Evolutionary conservation across 1,284 basidiomycete genomes (phyloP).

Genomic region (Peniophora sp.): DNA sequence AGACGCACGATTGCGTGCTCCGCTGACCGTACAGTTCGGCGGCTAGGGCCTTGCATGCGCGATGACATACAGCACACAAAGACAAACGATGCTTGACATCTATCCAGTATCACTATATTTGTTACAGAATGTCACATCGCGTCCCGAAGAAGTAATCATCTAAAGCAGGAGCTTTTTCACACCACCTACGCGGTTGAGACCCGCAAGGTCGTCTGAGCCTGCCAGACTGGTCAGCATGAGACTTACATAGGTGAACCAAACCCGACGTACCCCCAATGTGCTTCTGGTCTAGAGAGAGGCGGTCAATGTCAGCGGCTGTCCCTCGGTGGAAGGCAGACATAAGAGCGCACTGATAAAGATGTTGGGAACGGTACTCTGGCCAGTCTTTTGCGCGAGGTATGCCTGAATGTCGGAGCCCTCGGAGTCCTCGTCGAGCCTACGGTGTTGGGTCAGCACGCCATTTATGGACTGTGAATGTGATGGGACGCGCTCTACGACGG

Average conservation of each 20-base stretch:
- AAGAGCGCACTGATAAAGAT: slow-evolving; percentile 56
- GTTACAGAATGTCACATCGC: too few relatives aligned
- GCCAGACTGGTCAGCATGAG: slow-evolving; percentile 1
- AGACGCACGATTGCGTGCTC: too few relatives aligned
- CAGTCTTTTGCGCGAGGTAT: slow-evolving; percentile 52
- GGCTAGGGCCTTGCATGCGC: too few relatives aligned
- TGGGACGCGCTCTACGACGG: slow-evolving; percentile 50
- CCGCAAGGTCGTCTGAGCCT: slow-evolving; percentile 36
- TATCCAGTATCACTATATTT: too few relatives aligned
- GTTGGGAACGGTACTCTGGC: slow-evolving; percentile 59
- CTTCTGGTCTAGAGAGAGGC: slow-evolving; percentile 31
- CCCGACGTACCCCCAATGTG: slow-evolving; percentile 45
- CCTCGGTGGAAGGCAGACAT: background rate
- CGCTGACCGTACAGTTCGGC: too few relatives aligned
- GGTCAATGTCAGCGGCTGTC: background rate
- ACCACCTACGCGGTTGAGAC: slow-evolving; percentile 23
- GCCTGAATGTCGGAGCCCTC: slow-evolving; percentile 52
- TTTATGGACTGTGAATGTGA: slow-evolving; percentile 6
- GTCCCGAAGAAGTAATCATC: background rate
- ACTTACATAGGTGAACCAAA: background rate
- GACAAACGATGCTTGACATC: too few relatives aligned
- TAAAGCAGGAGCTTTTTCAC: slow-evolving; percentile 9
- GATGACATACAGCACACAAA: too few relatives aligned
- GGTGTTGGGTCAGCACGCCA: background rate
- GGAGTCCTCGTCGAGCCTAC: slow-evolving; percentile 35